Evolutionary conservation across 2,329 filamentous ascomycete genomes (phyloP).

Genomic region (Tolypocladium ophioglossoides): DNA sequence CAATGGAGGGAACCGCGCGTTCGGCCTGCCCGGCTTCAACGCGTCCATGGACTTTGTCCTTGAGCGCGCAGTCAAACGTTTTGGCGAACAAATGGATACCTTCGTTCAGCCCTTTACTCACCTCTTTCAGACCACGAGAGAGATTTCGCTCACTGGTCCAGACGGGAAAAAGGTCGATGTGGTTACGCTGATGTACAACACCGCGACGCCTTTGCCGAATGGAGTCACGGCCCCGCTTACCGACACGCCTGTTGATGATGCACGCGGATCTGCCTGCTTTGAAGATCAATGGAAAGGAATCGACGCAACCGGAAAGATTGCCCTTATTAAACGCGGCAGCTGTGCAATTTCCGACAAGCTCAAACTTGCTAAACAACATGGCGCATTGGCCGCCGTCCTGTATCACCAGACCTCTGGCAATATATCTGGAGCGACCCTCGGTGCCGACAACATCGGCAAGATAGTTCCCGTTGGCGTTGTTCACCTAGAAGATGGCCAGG

Average conservation of each 20-base stretch:
- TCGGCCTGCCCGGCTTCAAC: conserved; percentile 47
- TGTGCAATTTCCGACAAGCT: conserved; percentile 32
- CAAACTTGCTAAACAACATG: conserved; percentile 27
- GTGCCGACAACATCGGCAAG: conserved; percentile 21
- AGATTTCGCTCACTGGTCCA: conserved; percentile 33
- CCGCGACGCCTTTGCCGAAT: conserved; percentile 27
- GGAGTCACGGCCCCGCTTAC: conserved; percentile 23
- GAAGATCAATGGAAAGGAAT: conserved; percentile 30
- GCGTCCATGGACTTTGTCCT: conserved; percentile 48
- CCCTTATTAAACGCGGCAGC: conserved; percentile 31
- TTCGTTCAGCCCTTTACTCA: conserved; percentile 36
- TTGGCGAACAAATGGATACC: conserved; percentile 31
- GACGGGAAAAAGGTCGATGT: conserved; percentile 33
- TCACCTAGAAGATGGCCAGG: conserved; percentile 17
- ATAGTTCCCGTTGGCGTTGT: conserved; percentile 25
- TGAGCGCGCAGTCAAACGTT: conserved; percentile 28
- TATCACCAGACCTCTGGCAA: conserved; percentile 46
- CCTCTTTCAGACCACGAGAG: conserved; percentile 29
- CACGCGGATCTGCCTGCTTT: conserved; percentile 26
- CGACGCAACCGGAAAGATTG: conserved; percentile 30
- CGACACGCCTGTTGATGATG: conserved; percentile 24
- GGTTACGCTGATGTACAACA: conserved; percentile 34
- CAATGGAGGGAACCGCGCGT: conserved; percentile 50
- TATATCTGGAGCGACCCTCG: conserved; percentile 37
- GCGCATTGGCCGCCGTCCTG: conserved; percentile 37